phyloP scores from a whole-genome alignment of 768 basidiomycete species.

The Suillus hirtellus region DNA sequence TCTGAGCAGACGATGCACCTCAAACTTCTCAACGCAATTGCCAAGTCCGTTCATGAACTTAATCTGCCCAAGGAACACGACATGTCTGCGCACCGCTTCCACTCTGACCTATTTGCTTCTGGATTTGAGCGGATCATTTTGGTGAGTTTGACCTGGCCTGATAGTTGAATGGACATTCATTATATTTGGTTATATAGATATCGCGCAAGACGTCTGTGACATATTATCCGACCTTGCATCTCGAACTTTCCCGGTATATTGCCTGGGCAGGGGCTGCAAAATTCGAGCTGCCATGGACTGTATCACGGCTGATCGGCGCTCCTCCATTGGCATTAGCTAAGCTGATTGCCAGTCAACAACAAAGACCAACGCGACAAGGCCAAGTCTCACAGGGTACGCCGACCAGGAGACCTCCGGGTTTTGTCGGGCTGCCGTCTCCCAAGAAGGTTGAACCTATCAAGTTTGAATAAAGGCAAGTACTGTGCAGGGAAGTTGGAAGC shows the following conservation, averaged over 20 bases:
- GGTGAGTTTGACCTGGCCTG: slow-evolving; percentile 44
- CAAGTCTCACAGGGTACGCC: slow-evolving; percentile 27
- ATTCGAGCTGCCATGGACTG: slow-evolving; percentile 78
- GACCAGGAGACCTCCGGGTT: slow-evolving; percentile 22
- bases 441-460: slow-evolving; percentile 45
- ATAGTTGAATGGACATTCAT: background rate
- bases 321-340: slow-evolving; percentile 70
- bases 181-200: slow-evolving; percentile 51
- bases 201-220: slow-evolving; percentile 92
- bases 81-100: slow-evolving; percentile 79
- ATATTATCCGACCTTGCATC: slow-evolving; percentile 93
- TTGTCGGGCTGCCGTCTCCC: slow-evolving; percentile 39
- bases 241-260: slow-evolving; percentile 90
- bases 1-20: slow-evolving; percentile 77
- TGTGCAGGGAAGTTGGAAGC: background rate
- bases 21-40: slow-evolving; percentile 80
- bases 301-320: slow-evolving; percentile 75
- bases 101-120: slow-evolving; percentile 84
- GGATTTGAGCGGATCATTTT: slow-evolving; percentile 90
- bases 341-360: slow-evolving; percentile 19
- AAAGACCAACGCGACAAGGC: slow-evolving; percentile 15
- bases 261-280: slow-evolving; percentile 61
- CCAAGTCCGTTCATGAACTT: slow-evolving; percentile 62
- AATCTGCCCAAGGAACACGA: slow-evolving; percentile 68
- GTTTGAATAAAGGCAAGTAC: slow-evolving; percentile 32